Conservation (phyloP, 2,329 filamentous ascomycete genomes). For the Fusarium goolgardi region DNA sequence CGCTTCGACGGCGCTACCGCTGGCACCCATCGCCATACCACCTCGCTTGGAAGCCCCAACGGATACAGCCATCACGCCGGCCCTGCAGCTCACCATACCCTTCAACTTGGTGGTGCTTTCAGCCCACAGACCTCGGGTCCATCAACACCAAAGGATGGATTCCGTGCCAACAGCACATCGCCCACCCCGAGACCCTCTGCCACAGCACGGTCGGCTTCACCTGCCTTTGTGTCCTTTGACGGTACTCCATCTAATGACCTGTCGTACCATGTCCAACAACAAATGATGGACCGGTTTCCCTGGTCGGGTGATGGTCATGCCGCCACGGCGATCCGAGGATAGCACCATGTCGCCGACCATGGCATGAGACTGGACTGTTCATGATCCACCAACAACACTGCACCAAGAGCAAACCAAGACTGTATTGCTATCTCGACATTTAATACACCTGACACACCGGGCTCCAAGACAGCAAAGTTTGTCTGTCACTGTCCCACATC, state of each 20-base stretch:
- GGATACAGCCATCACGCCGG: slow-evolving; percentile 48
- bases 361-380: slow-evolving; percentile 22
- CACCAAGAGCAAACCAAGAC: slow-evolving; percentile 19
- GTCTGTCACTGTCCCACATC: slow-evolving; percentile 1
- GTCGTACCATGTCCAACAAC: slow-evolving; percentile 54
- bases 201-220: slow-evolving; percentile 58
- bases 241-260: slow-evolving; percentile 59
- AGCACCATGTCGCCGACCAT: slow-evolving; percentile 42
- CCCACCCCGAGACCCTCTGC: slow-evolving; percentile 52
- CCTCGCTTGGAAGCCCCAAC: slow-evolving; percentile 31
- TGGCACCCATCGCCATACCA: slow-evolving; percentile 22
- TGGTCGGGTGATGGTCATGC: slow-evolving; percentile 61
- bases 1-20: slow-evolving; percentile 50
- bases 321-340: slow-evolving; percentile 61
- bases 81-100: slow-evolving; percentile 58
- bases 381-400: slow-evolving; percentile 16
- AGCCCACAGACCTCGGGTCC: slow-evolving; percentile 35
- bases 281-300: slow-evolving; percentile 60
- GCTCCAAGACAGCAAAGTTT: slow-evolving; percentile 1
- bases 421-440: slow-evolving; percentile 35
- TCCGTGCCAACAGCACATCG: slow-evolving; percentile 41
- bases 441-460: slow-evolving; percentile 16
- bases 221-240: slow-evolving; percentile 60
- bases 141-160: slow-evolving; percentile 47
- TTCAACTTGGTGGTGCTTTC: slow-evolving; percentile 45